Base-by-base conservation (phyloP, 2,329 filamentous ascomycete genomes). In the Mollisia scopiformis region DNA sequence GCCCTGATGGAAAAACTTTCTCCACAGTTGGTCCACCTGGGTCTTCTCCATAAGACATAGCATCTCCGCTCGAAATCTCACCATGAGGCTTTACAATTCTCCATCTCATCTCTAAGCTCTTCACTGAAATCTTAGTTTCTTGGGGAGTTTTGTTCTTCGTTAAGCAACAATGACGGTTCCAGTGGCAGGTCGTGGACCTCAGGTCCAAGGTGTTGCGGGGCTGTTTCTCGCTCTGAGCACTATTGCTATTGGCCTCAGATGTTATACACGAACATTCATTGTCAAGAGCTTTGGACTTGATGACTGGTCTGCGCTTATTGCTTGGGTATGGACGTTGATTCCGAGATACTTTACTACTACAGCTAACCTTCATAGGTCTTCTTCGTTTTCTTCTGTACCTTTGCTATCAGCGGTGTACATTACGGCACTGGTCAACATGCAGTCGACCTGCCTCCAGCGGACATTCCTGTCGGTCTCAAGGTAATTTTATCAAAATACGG, bases 211-310 rank as follows among this genome's bases (percentile, higher is more conserved):
- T 11, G 72, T 79, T 56, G 62, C 75, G 37, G 63, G 68, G 55
- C 63, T 73, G 3, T 76, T 80, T 49, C 41, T 79, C 16, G 57
- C 74, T 5, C 47, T 79, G 8, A 72, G 71, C 6, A 72, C 74
- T 13, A 50, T 71, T 37, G 57, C 66, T 8, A 63, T 72, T 23
- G 30, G 50, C 13, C 23, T 69, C 19, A 56, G 70, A 52, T 66
- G 64, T 39, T 71, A 72, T 54, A 65, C 61, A 50, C 61, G 70
- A 30, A 59, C 57, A 7, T n/a, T 66, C 11, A 27, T 69, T n/a
- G 63, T 66, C 19, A 69, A 68, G 59, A 64, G 55, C n/a, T 72
- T 72, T 64, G 69, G 69, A 7, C 46, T 64, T 33, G 70, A 72
- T 58, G 70, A 72, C 55, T 63, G 56, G 43, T 61, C 57, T 62